A percentile compares a stretch with the other conserved stretches of the same genome.
phyloP scores from a whole-genome alignment of 1,284 basidiomycete genomes.

The Cryptococcus sp. region DNA sequence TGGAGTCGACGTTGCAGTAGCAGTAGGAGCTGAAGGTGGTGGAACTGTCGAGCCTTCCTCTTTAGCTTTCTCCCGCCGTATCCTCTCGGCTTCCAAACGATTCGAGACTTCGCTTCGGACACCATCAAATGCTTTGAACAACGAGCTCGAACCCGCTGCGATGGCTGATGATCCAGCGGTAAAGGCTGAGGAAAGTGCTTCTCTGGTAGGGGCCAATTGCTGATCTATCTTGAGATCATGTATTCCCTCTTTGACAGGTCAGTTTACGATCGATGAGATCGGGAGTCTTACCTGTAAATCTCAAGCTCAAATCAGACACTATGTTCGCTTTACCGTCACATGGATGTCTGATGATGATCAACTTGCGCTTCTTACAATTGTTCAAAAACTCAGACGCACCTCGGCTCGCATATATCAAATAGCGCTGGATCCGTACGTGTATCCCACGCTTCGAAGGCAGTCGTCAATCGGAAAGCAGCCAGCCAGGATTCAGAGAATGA shows the following conservation, averaged over 20 bases:
- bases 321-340: slow-evolving; percentile 82
- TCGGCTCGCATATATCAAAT: slow-evolving; percentile 87
- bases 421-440: slow-evolving; percentile 77
- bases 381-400: slow-evolving; percentile 51
- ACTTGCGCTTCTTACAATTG: not conserved
- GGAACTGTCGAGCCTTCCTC: not conserved
- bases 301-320: slow-evolving; percentile 79
- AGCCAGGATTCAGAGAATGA: slow-evolving; percentile 83
- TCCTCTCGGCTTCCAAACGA: slow-evolving; percentile 23
- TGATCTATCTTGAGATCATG: slow-evolving; percentile 86
- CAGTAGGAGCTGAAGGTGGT: not conserved
- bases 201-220: slow-evolving; percentile 78
- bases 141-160: slow-evolving; percentile 67
- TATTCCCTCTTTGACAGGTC: slow-evolving; percentile 66
- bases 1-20: not conserved
- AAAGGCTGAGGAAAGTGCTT: slow-evolving; percentile 75
- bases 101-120: slow-evolving; percentile 53
- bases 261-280: not conserved
- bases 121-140: slow-evolving; percentile 82
- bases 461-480: slow-evolving; percentile 72
- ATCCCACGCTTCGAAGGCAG: slow-evolving; percentile 83
- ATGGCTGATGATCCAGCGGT: slow-evolving; percentile 67
- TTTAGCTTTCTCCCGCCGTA: slow-evolving; percentile 19
- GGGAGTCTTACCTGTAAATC: slow-evolving; percentile 52
- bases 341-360: slow-evolving; percentile 57